Conservation (phyloP, 805 yeast genomes). For the Isabelozyma pseudorhagii region DNA sequence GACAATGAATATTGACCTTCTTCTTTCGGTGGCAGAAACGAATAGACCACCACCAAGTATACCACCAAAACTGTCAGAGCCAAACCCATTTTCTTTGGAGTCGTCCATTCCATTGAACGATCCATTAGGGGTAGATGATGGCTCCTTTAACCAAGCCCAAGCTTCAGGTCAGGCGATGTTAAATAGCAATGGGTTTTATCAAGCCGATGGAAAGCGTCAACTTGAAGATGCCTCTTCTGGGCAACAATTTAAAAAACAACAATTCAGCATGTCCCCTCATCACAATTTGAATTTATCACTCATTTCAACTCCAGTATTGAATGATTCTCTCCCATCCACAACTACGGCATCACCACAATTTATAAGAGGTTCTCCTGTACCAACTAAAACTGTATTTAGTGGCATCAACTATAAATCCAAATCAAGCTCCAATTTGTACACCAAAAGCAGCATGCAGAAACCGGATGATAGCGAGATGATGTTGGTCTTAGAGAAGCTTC, state of each 20-base stretch:
- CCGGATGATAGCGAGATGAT: neutral
- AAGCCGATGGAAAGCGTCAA: neutral
- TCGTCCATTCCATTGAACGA: neutral
- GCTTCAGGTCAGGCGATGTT: neutral
- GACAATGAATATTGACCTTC: neutral
- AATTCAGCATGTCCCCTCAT: neutral
- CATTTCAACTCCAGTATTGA: conserved; percentile 4
- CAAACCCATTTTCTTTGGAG: neutral
- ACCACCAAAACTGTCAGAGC: neutral
- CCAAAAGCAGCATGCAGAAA: neutral
- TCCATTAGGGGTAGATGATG: neutral
- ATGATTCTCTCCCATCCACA: conserved; percentile 13
- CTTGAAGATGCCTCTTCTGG: neutral
- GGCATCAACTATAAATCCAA: conserved; percentile 1
- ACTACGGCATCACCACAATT: conserved; percentile 8
- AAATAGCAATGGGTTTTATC: neutral
- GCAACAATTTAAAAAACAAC: neutral
- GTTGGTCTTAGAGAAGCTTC: neutral
- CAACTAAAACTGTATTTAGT: neutral
- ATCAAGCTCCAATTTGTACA: conserved; percentile 1
- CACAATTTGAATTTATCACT: neutral
- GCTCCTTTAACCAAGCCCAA: neutral
- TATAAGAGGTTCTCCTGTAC: neutral
- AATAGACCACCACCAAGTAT: neutral
- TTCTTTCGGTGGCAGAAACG: neutral